Evolutionary conservation across 2,329 filamentous ascomycete genomes (phyloP).

Genomic region (Capronia coronata): DNA sequence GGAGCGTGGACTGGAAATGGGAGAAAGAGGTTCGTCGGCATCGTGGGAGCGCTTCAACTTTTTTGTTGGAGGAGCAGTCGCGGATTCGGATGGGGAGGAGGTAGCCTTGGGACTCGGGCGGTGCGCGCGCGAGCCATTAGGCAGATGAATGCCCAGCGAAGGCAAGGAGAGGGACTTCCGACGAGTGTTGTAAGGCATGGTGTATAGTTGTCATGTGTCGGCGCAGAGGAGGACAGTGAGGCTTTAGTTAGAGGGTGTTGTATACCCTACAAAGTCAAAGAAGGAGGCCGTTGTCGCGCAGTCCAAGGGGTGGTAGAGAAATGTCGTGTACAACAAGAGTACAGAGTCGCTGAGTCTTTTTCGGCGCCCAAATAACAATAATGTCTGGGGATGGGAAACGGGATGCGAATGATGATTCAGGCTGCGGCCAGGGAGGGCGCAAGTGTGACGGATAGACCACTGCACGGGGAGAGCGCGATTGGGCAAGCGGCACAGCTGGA

Average conservation of each 20-base stretch:
- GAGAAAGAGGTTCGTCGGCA: slow-evolving; percentile 28
- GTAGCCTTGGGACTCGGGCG: slow-evolving; percentile 58
- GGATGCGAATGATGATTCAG: slow-evolving; percentile 23
- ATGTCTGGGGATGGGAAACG: not conserved
- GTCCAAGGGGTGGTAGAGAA: slow-evolving; percentile 4
- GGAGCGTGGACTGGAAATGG: slow-evolving; percentile 33
- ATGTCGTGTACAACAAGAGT: slow-evolving; percentile 20
- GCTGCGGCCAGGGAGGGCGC: slow-evolving; percentile 17
- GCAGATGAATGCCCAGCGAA: slow-evolving; percentile 84
- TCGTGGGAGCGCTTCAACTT: slow-evolving; percentile 74
- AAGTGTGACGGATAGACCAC: slow-evolving; percentile 12
- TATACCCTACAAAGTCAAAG: slow-evolving; percentile 20
- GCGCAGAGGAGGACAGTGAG: slow-evolving; percentile 10
- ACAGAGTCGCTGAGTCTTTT: slow-evolving; percentile 1
- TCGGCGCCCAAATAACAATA: slow-evolving; percentile 2
- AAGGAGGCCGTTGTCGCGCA: slow-evolving; percentile 6
- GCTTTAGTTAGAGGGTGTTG: slow-evolving; percentile 19
- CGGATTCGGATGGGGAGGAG: slow-evolving; percentile 47
- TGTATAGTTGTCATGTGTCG: slow-evolving; percentile 18
- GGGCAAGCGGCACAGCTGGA: slow-evolving; percentile 20
- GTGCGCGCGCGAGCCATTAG: slow-evolving; percentile 50
- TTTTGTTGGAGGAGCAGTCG: slow-evolving; percentile 56
- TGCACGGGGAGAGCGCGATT: slow-evolving; percentile 14
- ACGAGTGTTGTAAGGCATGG: slow-evolving; percentile 92
- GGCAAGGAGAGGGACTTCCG: slow-evolving; percentile 91